Conservation (phyloP, 2,329 filamentous ascomycete species). For the Cercospora beticola region DNA sequence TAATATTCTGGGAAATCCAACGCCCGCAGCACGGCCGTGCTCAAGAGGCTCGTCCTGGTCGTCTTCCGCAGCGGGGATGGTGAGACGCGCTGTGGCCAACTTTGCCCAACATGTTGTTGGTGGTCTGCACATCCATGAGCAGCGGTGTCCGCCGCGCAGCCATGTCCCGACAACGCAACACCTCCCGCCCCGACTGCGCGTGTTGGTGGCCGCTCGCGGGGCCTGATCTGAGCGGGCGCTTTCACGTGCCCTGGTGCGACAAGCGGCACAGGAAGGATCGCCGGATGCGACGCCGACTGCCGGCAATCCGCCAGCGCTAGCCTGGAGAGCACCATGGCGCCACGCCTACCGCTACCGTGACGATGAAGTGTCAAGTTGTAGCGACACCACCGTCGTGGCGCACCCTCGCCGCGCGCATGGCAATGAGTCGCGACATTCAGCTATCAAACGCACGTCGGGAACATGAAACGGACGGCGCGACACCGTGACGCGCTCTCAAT, state of each 20-base stretch:
- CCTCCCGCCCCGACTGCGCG: background rate
- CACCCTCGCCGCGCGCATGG: background rate
- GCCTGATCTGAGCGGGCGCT: background rate
- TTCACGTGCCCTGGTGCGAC: background rate
- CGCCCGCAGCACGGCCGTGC: slow-evolving; percentile 7
- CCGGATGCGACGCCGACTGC: background rate
- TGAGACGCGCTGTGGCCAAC: slow-evolving; percentile 11
- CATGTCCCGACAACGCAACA: background rate
- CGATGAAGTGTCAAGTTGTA: background rate
- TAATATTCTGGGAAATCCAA: slow-evolving; percentile 12
- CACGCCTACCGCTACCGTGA: background rate
- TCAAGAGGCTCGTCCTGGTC: slow-evolving; percentile 12
- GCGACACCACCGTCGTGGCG: background rate
- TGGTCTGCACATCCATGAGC: background rate
- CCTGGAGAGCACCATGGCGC: background rate
- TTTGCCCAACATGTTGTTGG: slow-evolving; percentile 12
- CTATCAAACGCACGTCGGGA: background rate
- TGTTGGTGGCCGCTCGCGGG: background rate
- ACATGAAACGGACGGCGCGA: background rate
- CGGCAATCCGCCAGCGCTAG: background rate
- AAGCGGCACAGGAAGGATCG: background rate
- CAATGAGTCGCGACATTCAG: background rate
- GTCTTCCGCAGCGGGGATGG: slow-evolving; percentile 17
- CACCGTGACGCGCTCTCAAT: background rate
- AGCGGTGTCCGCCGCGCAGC: background rate